Base-by-base conservation (phyloP, 2,329 filamentous ascomycete species). In the Ophiostoma sp. region DNA sequence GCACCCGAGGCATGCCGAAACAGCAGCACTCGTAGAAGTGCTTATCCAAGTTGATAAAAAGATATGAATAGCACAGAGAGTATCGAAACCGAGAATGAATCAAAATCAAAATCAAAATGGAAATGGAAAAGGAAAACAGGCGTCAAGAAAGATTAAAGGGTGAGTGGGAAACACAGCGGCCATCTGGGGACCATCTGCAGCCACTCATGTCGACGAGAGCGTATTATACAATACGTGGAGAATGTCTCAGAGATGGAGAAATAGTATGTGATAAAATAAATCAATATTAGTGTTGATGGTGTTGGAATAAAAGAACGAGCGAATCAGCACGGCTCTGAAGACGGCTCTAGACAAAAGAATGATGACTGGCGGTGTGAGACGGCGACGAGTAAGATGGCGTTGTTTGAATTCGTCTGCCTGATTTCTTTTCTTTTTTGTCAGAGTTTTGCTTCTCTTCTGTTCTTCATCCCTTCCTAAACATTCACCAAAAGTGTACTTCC, bases 361-460 rank as follows among this genome's bases (percentile, higher is more conserved):
- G n/a, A 57, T 31, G 10, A 66, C 35, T 48, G 36, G 65, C 65
- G 65, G 65, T 44, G 60, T 48, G 39, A 31, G 65, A 44, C 36
- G 65, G 65, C 65, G 65, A 67, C 65, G 36, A 67, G 39, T 67
- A 27, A 67, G 65, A 65, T 65, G 31, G 17, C 20, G 64, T 41
- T 31, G 35, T 17, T 27, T n/a, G 36, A 65, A 27, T 17, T 31
- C 27, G 65, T 20, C 65, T 67, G 65, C 65, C 39, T 67, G 65
- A 27, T 31, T 65, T 39, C 35, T 15, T 20, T 1, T 39, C 23
- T 39, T 10, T 39, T 23, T 39, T 64, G 27, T 31, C n/a, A n/a
- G n/a, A n/a, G 27, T 31, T 15, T 65, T 1, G 7, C 23, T 23
- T 35, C 7, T 62, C 15, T 65, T 36, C 60, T 17, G 1, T 62